phyloP scores from a whole-genome alignment of 2,329 filamentous ascomycete genomes.

The Fusarium sp. region DNA sequence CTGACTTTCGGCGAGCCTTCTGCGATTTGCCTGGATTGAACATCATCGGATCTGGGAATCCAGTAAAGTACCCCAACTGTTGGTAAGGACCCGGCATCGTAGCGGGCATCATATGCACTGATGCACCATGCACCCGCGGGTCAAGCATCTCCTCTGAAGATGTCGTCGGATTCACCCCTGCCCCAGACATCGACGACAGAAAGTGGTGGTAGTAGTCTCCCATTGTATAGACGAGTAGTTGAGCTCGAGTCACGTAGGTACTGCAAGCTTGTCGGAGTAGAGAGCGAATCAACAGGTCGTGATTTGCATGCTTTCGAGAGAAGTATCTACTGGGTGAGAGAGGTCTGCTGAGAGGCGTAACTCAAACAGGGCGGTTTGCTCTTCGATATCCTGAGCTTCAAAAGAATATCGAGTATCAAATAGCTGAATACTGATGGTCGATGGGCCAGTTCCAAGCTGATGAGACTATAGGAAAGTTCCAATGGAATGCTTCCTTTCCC shows the following conservation, averaged over 20 bases:
- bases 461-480: not conserved
- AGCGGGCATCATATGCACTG: slow-evolving; percentile 46
- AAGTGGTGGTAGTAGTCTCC: slow-evolving; percentile 68
- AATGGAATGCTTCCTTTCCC: slow-evolving; percentile 11
- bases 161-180: slow-evolving; percentile 52
- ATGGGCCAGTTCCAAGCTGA: not conserved
- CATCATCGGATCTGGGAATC: slow-evolving; percentile 62
- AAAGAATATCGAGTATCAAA: slow-evolving; percentile 14
- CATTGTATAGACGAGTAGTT: slow-evolving; percentile 52
- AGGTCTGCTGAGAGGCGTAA: slow-evolving; percentile 6
- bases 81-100: slow-evolving; percentile 58
- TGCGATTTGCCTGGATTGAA: slow-evolving; percentile 61
- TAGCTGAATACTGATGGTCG: not conserved
- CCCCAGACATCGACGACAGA: slow-evolving; percentile 63
- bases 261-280: slow-evolving; percentile 21
- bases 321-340: slow-evolving; percentile 18
- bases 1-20: slow-evolving; percentile 63
- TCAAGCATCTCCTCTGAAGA: slow-evolving; percentile 56
- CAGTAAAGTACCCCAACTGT: slow-evolving; percentile 61
- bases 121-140: slow-evolving; percentile 50
- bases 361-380: slow-evolving; percentile 12
- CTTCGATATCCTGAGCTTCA: slow-evolving; percentile 14
- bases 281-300: slow-evolving; percentile 12
- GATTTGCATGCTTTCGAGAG: slow-evolving; percentile 41
- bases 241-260: slow-evolving; percentile 5